Percentiles rank a stretch among this genome's conserved stretches.
Evolutionary conservation across 805 yeast species (phyloP).

Genomic region (Metschnikowia drakensbergensis): DNA sequence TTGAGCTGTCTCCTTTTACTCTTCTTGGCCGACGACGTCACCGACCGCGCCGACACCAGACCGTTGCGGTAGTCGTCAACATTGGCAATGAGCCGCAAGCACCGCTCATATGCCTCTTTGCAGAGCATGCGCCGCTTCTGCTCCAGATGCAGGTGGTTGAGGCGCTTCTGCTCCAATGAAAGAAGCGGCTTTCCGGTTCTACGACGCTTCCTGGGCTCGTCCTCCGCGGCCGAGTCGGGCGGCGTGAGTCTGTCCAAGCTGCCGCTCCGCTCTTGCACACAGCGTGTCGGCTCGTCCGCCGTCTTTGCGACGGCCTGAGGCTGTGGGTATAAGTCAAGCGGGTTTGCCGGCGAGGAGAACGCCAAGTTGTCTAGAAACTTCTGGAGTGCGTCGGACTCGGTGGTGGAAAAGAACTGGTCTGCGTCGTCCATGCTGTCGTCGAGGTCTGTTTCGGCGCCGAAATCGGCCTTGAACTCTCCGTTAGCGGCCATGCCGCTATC

Average conservation of each 20-base stretch:
- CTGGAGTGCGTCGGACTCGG: conserved; percentile 27
- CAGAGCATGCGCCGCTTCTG: conserved; percentile 43
- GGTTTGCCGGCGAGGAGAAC: conserved; percentile 26
- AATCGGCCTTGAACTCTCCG: not conserved
- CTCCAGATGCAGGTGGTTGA: conserved; percentile 41
- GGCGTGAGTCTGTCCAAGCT: not conserved
- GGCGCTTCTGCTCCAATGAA: conserved; percentile 37
- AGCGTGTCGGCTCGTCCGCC: no score
- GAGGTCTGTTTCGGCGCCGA: not conserved
- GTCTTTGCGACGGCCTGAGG: no score
- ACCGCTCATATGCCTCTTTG: conserved; percentile 42
- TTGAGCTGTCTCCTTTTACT: conserved; percentile 37
- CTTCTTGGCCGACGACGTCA: conserved; percentile 22
- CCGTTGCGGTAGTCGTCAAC: conserved; percentile 36
- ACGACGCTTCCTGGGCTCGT: conserved; percentile 19
- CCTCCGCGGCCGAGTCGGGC: conserved; percentile 27
- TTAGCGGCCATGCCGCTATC: not conserved
- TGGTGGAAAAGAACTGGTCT: conserved; percentile 19
- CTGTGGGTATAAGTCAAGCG: conserved; percentile 27
- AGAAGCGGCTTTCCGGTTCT: conserved; percentile 37
- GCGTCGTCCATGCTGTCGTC: conserved; percentile 12
- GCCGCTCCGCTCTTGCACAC: not conserved
- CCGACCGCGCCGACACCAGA: conserved; percentile 22
- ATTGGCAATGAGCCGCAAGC: conserved; percentile 37
- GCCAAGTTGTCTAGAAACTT: conserved; percentile 40